Percentiles rank a stretch among this genome's conserved stretches.
phyloP scores from a whole-genome alignment of 768 basidiomycete genomes.

The Ramaria rubella region DNA sequence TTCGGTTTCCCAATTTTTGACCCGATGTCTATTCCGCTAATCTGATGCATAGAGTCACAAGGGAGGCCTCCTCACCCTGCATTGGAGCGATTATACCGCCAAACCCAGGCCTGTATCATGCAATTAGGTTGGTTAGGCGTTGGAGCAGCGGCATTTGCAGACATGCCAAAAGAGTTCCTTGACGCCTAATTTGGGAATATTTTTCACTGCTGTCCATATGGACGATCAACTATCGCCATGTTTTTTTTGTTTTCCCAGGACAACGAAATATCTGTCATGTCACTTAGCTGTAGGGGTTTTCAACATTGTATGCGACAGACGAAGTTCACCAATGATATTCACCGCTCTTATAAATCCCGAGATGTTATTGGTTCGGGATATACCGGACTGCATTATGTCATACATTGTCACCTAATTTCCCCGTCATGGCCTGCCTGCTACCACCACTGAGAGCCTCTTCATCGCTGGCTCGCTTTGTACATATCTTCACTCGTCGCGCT shows the following conservation, averaged over 20 bases:
- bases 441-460: background rate
- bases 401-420: background rate
- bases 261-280: too few species aligned
- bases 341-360: too few species aligned
- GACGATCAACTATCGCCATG: background rate
- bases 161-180: slow-evolving; percentile 68
- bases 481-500: background rate
- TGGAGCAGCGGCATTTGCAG: slow-evolving; percentile 76
- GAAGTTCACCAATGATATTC: too few species aligned
- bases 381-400: background rate
- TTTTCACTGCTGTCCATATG: background rate
- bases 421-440: background rate
- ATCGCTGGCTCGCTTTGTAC: background rate
- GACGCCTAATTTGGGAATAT: slow-evolving; percentile 16
- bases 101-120: slow-evolving; percentile 59
- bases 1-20: background rate
- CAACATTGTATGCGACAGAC: too few species aligned
- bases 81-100: slow-evolving; percentile 73
- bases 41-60: slow-evolving; percentile 69
- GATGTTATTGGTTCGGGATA: slow-evolving; percentile 1
- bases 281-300: background rate
- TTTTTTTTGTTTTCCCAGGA: background rate
- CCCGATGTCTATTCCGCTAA: slow-evolving; percentile 1
- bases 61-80: slow-evolving; percentile 64
- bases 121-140: slow-evolving; percentile 67